Evolutionary conservation across 345 rosid genomes (phyloP).

Genomic region (Kandelia obovata): DNA sequence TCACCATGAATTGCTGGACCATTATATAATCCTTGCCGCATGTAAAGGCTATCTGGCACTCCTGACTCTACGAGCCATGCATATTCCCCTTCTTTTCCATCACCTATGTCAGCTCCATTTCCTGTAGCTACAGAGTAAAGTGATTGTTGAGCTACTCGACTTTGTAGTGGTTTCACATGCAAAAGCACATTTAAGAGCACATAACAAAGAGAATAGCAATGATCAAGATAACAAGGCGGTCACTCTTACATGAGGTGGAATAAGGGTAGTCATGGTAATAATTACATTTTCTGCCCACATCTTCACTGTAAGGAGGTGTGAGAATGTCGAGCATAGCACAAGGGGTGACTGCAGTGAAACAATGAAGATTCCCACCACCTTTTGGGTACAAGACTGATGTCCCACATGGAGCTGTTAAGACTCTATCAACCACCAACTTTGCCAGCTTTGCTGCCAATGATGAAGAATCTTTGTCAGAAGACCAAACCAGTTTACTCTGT

Average conservation of each 20-base stretch:
- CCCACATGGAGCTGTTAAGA: slow-evolving; percentile 58
- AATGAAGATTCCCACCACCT: slow-evolving; percentile 83
- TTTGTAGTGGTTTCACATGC: background rate
- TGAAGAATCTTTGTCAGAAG: background rate
- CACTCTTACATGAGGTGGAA: slow-evolving; percentile 54
- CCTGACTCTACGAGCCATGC: slow-evolving; percentile 87
- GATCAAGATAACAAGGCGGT: background rate
- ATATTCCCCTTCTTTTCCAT: slow-evolving; percentile 54
- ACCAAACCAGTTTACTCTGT: background rate
- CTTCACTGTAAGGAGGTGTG: slow-evolving; percentile 83
- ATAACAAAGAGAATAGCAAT: background rate
- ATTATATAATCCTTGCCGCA: slow-evolving; percentile 61
- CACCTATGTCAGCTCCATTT: slow-evolving; percentile 35
- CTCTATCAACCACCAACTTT: slow-evolving; percentile 55
- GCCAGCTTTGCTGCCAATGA: slow-evolving; percentile 68
- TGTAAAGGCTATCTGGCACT: slow-evolving; percentile 67
- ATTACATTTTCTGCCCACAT: slow-evolving; percentile 67
- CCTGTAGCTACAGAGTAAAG: slow-evolving; percentile 30
- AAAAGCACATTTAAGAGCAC: background rate
- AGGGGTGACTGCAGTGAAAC: slow-evolving; percentile 87
- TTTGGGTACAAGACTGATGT: slow-evolving; percentile 74
- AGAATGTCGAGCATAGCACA: slow-evolving; percentile 91
- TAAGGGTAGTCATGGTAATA: slow-evolving; percentile 81
- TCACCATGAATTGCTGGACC: slow-evolving; percentile 47
- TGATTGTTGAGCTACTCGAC: slow-evolving; percentile 4